These are phyloP conservation scores for Phanerodontia chrysosporium DNA, from an alignment of 768 basidiomycete genomes.

Conservation along the genomic window DNA sequence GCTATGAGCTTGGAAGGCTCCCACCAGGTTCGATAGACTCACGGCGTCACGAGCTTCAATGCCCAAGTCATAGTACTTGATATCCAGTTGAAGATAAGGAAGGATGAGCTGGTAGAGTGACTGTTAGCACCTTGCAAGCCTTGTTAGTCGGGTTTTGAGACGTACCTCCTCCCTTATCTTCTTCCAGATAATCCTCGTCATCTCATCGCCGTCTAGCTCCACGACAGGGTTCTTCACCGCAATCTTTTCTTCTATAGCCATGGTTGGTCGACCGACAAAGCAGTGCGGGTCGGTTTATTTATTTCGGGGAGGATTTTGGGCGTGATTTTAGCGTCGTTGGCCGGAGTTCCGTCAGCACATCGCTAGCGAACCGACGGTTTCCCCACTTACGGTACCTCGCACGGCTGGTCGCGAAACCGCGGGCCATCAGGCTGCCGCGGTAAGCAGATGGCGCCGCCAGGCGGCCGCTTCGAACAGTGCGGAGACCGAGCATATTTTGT, in stretches of 20 bases:
- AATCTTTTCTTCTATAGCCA: constrained; percentile 48
- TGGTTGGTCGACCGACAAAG: background rate
- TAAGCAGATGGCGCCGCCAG: background rate
- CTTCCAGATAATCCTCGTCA: constrained; percentile 99
- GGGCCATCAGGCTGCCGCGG: background rate
- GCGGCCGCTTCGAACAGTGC: background rate
- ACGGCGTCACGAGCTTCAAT: constrained; percentile 89
- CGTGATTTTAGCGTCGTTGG: background rate
- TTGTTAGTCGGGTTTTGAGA: constrained; percentile 6
- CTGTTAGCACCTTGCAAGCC: background rate
- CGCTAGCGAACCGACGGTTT: background rate
- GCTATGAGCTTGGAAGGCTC: background rate
- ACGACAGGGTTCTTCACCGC: constrained; percentile 85
- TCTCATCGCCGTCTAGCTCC: constrained; percentile 96
- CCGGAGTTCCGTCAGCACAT: background rate
- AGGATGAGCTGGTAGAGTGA: constrained; percentile 65
- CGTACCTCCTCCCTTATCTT: constrained; percentile 91
- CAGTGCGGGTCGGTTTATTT: background rate
- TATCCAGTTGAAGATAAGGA: constrained; percentile 90
- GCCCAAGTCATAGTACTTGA: constrained; percentile 99
- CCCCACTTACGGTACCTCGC: constrained; percentile 1
- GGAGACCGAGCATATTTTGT: background rate
- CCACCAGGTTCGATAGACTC: constrained; percentile 16
- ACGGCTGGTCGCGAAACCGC: constrained; percentile 5
- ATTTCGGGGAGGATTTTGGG: background rate